Evolutionary conservation across 2,329 filamentous ascomycete species (phyloP).

Genomic region (Fonsecaea erecta): DNA sequence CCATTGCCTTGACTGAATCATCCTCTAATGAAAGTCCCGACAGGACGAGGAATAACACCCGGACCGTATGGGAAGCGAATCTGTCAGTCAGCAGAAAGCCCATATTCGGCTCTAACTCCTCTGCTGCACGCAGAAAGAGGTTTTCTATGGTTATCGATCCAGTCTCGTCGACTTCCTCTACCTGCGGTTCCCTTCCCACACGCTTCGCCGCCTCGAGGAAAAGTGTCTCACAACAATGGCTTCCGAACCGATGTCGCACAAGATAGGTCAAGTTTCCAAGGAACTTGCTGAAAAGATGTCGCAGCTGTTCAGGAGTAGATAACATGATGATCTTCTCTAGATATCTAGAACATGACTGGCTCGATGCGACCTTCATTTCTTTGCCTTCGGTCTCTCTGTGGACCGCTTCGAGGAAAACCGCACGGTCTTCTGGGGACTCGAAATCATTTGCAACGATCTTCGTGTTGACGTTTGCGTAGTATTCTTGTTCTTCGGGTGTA

Average conservation of each 20-base stretch:
- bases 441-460: constrained; percentile 91
- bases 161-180: constrained; percentile 49
- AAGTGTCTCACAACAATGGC: constrained; percentile 93
- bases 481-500: constrained; percentile 90
- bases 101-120: constrained; percentile 85
- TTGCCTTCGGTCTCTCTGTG: constrained; percentile 87
- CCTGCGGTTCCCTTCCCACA: constrained; percentile 64
- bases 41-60: constrained; percentile 82
- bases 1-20: constrained; percentile 68
- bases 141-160: constrained; percentile 74
- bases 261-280: constrained; percentile 84
- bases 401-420: constrained; percentile 76
- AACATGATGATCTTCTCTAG: constrained; percentile 89
- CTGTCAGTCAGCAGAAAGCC: constrained; percentile 81
- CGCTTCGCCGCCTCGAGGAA: constrained; percentile 81
- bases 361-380: constrained; percentile 93
- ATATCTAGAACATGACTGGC: constrained; percentile 89
- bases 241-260: constrained; percentile 93
- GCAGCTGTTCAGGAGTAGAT: constrained; percentile 78
- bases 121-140: constrained; percentile 78
- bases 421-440: constrained; percentile 71
- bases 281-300: constrained; percentile 83
- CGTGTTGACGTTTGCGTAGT: constrained; percentile 88
- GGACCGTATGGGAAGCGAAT: constrained; percentile 88
- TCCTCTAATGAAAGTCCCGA: constrained; percentile 80